Evolutionary conservation across 805 yeast genomes (phyloP).

Genomic region (Yarrowia keelungensis): DNA sequence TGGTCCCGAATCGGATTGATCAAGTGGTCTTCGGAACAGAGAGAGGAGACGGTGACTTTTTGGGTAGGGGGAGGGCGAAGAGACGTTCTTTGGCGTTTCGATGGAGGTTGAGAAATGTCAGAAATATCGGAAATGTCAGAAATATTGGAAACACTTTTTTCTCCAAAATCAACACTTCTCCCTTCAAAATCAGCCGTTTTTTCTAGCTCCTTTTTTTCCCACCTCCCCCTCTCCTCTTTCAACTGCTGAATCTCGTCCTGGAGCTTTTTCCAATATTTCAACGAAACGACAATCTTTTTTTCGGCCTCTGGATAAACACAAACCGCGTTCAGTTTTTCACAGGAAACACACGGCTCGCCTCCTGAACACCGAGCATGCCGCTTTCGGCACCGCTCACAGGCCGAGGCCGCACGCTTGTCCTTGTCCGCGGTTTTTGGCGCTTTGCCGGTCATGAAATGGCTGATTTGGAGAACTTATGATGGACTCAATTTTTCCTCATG

Average conservation of each 20-base stretch:
- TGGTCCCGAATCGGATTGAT: slow-evolving; percentile 25
- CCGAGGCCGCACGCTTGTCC: slow-evolving; percentile 39
- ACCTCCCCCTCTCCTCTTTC: slow-evolving; percentile 6
- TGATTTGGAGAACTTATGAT: too few species aligned
- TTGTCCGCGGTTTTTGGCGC: slow-evolving; percentile 21
- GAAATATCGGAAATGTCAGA: neutral
- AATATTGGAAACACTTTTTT: neutral
- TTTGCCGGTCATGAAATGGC: slow-evolving; percentile 1
- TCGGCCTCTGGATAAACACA: slow-evolving; percentile 45
- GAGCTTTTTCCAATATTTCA: slow-evolving; percentile 42
- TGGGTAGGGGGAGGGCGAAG: neutral
- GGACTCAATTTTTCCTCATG: too few species aligned
- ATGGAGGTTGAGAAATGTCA: too few species aligned
- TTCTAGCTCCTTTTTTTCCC: too few species aligned
- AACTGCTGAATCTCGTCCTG: slow-evolving; percentile 42
- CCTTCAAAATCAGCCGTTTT: too few species aligned
- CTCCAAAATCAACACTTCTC: too few species aligned
- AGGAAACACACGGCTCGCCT: slow-evolving; percentile 42
- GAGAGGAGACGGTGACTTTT: slow-evolving; percentile 13
- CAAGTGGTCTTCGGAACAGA: slow-evolving; percentile 12
- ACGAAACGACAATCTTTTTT: slow-evolving; percentile 44
- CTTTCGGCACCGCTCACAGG: slow-evolving; percentile 46
- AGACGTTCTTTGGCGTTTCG: too few species aligned
- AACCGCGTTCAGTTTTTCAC: slow-evolving; percentile 40
- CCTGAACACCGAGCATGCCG: slow-evolving; percentile 45